phyloP scores from a whole-genome alignment of 139 green algal species.

The Chlorella vulgaris region DNA sequence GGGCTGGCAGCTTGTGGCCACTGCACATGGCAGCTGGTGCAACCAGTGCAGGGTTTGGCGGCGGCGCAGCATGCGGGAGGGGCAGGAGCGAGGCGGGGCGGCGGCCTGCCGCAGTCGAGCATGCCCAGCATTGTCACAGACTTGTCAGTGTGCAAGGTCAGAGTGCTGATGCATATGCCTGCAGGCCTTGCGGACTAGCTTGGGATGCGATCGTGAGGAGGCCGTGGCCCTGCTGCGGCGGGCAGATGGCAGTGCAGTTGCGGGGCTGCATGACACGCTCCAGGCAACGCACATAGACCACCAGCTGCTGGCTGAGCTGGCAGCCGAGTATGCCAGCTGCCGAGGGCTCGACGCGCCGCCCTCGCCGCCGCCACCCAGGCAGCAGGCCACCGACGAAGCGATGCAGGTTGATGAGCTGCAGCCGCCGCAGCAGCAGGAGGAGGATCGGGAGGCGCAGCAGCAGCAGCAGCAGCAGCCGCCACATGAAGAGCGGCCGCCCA shows the following conservation, averaged over 20 bases:
- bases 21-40: too few relatives aligned
- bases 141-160: too few relatives aligned
- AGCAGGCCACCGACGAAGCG: neutral
- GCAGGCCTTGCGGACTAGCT: conserved; percentile 25
- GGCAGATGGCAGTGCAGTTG: neutral
- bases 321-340: neutral
- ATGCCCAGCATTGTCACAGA: too few relatives aligned
- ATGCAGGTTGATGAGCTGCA: conserved; percentile 2
- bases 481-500: conserved; percentile 1
- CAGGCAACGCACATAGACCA: conserved; percentile 1
- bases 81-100: too few relatives aligned
- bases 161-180: neutral
- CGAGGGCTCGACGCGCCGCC: conserved; percentile 4
- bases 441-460: neutral
- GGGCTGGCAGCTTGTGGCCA: too few relatives aligned
- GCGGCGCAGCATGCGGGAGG: too few relatives aligned
- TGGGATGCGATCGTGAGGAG: conserved; percentile 19
- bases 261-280: neutral
- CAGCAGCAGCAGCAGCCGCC: neutral
- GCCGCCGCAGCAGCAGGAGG: neutral
- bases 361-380: neutral
- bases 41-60: too few relatives aligned
- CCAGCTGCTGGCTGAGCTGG: neutral
- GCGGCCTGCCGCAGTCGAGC: too few relatives aligned
- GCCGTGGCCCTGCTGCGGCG: conserved; percentile 10